These are phyloP conservation scores for Daldinia childiae DNA, from an alignment of 495 filamentous ascomycete species.

Conservation along the genomic window DNA sequence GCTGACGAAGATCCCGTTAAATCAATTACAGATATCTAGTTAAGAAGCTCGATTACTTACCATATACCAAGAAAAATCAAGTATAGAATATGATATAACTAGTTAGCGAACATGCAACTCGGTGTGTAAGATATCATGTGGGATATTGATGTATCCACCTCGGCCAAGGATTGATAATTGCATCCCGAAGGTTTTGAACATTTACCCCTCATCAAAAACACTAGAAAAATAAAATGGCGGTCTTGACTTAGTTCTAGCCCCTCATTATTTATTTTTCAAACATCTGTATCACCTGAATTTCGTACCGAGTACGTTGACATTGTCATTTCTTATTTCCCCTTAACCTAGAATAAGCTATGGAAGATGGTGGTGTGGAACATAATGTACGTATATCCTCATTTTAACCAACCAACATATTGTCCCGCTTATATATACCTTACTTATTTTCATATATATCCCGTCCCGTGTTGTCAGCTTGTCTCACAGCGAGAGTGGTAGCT, in stretches of 20 bases:
- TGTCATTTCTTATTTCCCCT: not conserved
- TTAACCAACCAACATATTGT: not conserved
- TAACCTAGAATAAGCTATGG: not conserved
- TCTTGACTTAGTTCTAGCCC: conserved; percentile 19
- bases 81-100: no score
- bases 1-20: not conserved
- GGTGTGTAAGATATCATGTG: conserved; percentile 7
- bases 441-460: not conserved
- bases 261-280: conserved; percentile 8
- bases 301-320: not conserved
- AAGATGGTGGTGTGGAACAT: conserved; percentile 13
- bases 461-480: not conserved
- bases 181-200: conserved; percentile 7
- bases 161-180: conserved; percentile 26
- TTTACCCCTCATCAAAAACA: conserved; percentile 21
- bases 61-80: not conserved
- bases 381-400: not conserved
- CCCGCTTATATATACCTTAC: not conserved
- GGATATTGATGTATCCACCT: conserved; percentile 20
- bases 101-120: no score
- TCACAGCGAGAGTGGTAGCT: not conserved
- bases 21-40: not conserved
- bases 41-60: not conserved
- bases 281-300: conserved; percentile 6
- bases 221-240: conserved; percentile 8